A percentile compares a stretch with the other conserved stretches of the same genome.
These are phyloP conservation scores for Phytophthora cactorum DNA, from an alignment of 352 stramenopile species.

Conservation along the genomic window DNA sequence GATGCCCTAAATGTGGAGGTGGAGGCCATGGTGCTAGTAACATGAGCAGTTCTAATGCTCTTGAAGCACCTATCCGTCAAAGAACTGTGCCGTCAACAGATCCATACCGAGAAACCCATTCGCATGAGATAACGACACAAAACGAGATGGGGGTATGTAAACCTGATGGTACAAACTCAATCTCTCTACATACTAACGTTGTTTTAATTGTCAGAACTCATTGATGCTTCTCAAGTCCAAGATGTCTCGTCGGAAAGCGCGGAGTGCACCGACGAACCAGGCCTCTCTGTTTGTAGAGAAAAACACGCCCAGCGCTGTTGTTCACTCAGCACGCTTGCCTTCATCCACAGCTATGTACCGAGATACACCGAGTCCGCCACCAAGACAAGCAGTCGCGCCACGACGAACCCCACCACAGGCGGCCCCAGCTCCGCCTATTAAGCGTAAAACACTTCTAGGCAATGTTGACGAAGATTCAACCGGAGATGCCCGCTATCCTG, in stretches of 20 bases:
- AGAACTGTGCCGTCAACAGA: slow-evolving; percentile 28
- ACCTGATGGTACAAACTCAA: neutral
- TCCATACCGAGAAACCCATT: slow-evolving; percentile 35
- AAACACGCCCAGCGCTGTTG: slow-evolving; percentile 33
- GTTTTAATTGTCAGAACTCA: slow-evolving; percentile 52
- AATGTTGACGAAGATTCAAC: slow-evolving; percentile 43
- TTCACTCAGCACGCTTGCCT: slow-evolving; percentile 30
- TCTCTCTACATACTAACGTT: slow-evolving; percentile 3
- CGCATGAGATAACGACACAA: slow-evolving; percentile 18
- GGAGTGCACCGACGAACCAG: slow-evolving; percentile 75
- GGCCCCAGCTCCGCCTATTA: slow-evolving; percentile 20
- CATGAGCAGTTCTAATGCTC: slow-evolving; percentile 11
- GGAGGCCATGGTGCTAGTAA: slow-evolving; percentile 19
- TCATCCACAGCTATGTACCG: slow-evolving; percentile 18
- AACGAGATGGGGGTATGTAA: slow-evolving; percentile 66
- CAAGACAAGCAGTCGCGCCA: slow-evolving; percentile 23
- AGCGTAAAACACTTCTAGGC: slow-evolving; percentile 28
- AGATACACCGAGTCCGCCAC: slow-evolving; percentile 26
- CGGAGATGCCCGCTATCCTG: slow-evolving; percentile 34
- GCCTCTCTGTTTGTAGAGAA: slow-evolving; percentile 74
- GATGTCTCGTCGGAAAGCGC: slow-evolving; percentile 74
- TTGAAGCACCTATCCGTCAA: slow-evolving; percentile 39
- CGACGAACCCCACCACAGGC: slow-evolving; percentile 23
- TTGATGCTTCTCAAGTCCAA: slow-evolving; percentile 83
- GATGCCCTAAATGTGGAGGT: slow-evolving; percentile 66